These are phyloP conservation scores for Trametes coccinea DNA, from an alignment of 768 basidiomycete genomes.

Conservation along the genomic window DNA sequence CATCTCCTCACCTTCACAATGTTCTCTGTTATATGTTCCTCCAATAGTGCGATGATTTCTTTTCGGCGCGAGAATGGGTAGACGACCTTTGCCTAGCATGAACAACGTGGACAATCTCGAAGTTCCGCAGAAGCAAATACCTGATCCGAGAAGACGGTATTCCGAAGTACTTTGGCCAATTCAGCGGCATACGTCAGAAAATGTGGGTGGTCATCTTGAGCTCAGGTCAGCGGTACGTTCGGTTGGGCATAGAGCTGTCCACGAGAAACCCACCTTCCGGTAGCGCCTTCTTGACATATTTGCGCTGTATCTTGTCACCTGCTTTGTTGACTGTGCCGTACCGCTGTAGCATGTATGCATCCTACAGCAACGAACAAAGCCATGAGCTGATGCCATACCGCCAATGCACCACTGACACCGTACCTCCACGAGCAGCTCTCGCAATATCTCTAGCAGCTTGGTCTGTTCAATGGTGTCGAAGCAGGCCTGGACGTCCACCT, in stretches of 20 bases:
- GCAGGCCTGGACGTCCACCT: slow-evolving; percentile 93
- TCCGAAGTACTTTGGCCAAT: slow-evolving; percentile 64
- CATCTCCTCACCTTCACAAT: slow-evolving; percentile 70
- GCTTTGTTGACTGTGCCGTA: slow-evolving; percentile 66
- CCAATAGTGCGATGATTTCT: slow-evolving; percentile 70
- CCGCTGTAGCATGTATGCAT: slow-evolving; percentile 67
- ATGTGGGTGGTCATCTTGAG: slow-evolving; percentile 69
- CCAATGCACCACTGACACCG: neutral
- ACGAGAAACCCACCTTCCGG: slow-evolving; percentile 55
- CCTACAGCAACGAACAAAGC: slow-evolving; percentile 41
- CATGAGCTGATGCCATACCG: neutral
- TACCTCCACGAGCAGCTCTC: slow-evolving; percentile 73
- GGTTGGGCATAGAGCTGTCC: neutral
- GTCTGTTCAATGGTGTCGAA: slow-evolving; percentile 96
- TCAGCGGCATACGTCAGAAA: slow-evolving; percentile 71
- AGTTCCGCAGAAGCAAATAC: slow-evolving; percentile 37
- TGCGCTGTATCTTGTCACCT: slow-evolving; percentile 56
- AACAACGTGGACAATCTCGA: neutral
- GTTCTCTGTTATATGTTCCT: slow-evolving; percentile 90
- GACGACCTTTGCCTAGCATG: slow-evolving; percentile 40
- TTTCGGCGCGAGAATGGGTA: slow-evolving; percentile 55
- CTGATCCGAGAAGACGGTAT: slow-evolving; percentile 87
- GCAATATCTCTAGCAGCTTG: slow-evolving; percentile 77
- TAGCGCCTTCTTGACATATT: slow-evolving; percentile 59
- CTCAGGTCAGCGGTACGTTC: neutral